These are phyloP conservation scores for Globisporangium parvum DNA, from an alignment of 352 stramenopile genomes.

Conservation along the genomic window DNA sequence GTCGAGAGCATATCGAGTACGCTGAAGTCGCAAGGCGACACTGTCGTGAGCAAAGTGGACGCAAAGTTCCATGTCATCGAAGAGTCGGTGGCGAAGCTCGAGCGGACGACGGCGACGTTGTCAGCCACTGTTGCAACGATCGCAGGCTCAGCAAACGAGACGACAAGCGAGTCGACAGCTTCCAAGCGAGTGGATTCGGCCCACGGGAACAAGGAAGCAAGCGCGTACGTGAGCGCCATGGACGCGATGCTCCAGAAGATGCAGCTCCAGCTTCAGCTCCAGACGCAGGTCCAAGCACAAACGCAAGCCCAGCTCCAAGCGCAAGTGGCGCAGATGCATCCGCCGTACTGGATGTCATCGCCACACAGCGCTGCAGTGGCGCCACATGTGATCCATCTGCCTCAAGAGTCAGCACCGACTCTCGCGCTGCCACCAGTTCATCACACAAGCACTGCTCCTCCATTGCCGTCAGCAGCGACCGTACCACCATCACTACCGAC, in stretches of 20 bases:
- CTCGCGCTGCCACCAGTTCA: too few species aligned
- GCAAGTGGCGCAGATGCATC: slow-evolving; percentile 3
- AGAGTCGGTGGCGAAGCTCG: slow-evolving; percentile 1
- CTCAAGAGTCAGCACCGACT: not conserved
- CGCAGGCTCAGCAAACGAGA: not conserved
- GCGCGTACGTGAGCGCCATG: slow-evolving; percentile 34
- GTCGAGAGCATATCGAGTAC: slow-evolving; percentile 6
- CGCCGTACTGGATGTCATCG: slow-evolving; percentile 9
- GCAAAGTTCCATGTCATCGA: slow-evolving; percentile 2
- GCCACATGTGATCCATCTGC: not conserved
- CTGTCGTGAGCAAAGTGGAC: not conserved
- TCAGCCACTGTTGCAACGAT: not conserved
- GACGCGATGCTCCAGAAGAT: slow-evolving; percentile 57
- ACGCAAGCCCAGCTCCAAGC: slow-evolving; percentile 18
- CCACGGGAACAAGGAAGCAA: slow-evolving; percentile 12
- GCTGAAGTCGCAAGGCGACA: slow-evolving; percentile 4
- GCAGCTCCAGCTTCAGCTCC: slow-evolving; percentile 54
- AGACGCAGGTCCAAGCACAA: slow-evolving; percentile 28
- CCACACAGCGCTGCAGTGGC: not conserved
- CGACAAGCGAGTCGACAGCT: not conserved
- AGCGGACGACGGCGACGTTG: not conserved
- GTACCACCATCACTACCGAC: too few species aligned
- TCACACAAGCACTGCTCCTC: too few species aligned
- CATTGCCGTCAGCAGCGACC: too few species aligned
- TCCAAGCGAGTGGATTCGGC: not conserved